Percentiles rank a stretch among this genome's conserved stretches.
Evolutionary conservation across 495 filamentous ascomycete genomes (phyloP).

Genomic region (Aspergillus mulundensis): DNA sequence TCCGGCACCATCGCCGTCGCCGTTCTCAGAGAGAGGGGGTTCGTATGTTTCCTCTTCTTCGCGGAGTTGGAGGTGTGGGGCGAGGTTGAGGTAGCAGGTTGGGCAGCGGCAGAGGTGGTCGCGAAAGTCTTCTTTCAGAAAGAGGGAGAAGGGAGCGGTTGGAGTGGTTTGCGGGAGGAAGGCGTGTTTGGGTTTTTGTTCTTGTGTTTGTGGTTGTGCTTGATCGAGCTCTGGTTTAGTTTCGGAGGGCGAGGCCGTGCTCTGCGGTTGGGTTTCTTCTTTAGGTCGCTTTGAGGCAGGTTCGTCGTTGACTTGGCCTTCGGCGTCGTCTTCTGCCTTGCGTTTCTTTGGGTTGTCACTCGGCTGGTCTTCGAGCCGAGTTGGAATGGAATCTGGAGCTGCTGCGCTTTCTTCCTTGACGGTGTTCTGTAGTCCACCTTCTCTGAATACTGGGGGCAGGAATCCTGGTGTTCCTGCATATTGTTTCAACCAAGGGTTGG

Average conservation of each 20-base stretch:
- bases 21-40: constrained; percentile 70
- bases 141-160: constrained; percentile 64
- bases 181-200: constrained; percentile 39
- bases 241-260: constrained; percentile 19
- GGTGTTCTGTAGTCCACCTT: constrained; percentile 24
- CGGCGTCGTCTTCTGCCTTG: constrained; percentile 64
- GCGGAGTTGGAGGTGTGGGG: constrained; percentile 68
- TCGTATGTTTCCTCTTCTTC: constrained; percentile 94
- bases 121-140: constrained; percentile 73
- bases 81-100: constrained; percentile 69
- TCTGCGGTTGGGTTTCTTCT: constrained; percentile 27
- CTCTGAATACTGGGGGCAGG: constrained; percentile 60
- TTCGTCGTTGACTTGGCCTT: constrained; percentile 26
- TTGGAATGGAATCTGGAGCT: constrained; percentile 1
- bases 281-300: constrained; percentile 59
- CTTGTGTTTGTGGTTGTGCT: constrained; percentile 8
- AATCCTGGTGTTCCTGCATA: constrained; percentile 87
- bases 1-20: constrained; percentile 44
- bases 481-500: constrained; percentile 85
- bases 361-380: constrained; percentile 13
- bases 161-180: constrained; percentile 48
- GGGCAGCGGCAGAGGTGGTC: constrained; percentile 72
- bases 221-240: constrained; percentile 14
- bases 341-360: constrained; percentile 60
- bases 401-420: constrained; percentile 1